Evolutionary conservation across 192 early-diverging fungal species (phyloP).

Genomic region (Coemansia sp.): DNA sequence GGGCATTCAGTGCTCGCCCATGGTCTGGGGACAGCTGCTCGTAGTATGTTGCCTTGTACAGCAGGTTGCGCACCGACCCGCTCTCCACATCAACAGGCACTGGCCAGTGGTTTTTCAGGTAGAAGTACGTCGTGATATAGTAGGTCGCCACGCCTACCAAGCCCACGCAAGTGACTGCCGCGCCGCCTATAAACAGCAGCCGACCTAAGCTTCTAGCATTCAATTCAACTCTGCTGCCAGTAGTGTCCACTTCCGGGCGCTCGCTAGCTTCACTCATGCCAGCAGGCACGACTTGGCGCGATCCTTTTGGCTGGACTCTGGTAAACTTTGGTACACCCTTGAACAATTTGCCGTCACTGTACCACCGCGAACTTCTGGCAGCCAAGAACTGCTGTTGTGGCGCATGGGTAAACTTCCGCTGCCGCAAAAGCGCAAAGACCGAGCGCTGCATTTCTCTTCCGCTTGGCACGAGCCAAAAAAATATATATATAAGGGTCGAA

Average conservation of each 20-base stretch:
- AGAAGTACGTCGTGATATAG: slow-evolving; percentile 26
- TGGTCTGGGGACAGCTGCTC: slow-evolving; percentile 15
- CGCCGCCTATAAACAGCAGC: slow-evolving; percentile 4
- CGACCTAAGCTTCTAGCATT: slow-evolving; percentile 17
- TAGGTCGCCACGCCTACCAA: slow-evolving; percentile 18
- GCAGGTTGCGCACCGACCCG: slow-evolving; percentile 10
- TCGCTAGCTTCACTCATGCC: background rate
- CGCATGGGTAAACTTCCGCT: background rate
- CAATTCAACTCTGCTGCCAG: slow-evolving; percentile 12
- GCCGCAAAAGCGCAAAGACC: background rate
- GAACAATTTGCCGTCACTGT: slow-evolving; percentile 22
- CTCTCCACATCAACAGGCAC: slow-evolving; percentile 18
- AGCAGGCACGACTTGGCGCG: background rate
- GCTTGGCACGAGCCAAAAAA: background rate
- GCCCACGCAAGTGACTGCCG: slow-evolving; percentile 6
- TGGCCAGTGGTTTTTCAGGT: slow-evolving; percentile 26
- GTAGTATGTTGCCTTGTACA: slow-evolving; percentile 37
- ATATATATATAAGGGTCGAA: background rate
- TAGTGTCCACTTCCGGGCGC: slow-evolving; percentile 4
- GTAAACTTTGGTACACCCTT: slow-evolving; percentile 46
- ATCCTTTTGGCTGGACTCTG: slow-evolving; percentile 14
- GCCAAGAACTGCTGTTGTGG: background rate
- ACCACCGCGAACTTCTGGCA: background rate
- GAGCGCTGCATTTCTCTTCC: background rate
- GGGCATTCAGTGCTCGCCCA: slow-evolving; percentile 15